Base-by-base conservation (phyloP, 2,329 filamentous ascomycete genomes). In the Nemania sp. region DNA sequence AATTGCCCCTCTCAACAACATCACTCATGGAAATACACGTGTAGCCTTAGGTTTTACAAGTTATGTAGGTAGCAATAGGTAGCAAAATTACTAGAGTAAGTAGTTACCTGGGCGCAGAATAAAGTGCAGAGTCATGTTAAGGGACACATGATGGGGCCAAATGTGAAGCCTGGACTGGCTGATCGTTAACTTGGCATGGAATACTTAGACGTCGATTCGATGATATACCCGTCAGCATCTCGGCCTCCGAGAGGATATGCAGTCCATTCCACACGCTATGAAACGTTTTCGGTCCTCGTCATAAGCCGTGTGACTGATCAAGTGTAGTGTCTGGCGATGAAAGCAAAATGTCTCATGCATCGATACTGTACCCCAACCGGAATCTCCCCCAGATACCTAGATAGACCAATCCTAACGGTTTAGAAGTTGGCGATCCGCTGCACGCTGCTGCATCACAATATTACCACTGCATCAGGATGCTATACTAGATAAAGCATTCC, bases 361-460 rank as follows among this genome's bases (percentile, higher is more conserved):
- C 47, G 21, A 47, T n/a, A 15, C 45, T 29, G 15, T 47, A 47
- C 45, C 47, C 47, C 47, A 37, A 35, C 21, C 6, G 20, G 32
- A 20, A 34, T 29, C 29, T 10, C 7, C n/a, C n/a, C n/a, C n/a
- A n/a, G n/a, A n/a, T n/a, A n/a, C n/a, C n/a, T n/a, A n/a, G n/a
- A n/a, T 17, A 17, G 9, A 43, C 17, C 32, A 35, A 6, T n/a
- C 25, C 21, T 17, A 34, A 52, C 17, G n/a, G 42, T 34, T 17
- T 2, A 18, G 20, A 48, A 47, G 20, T 15, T 21, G 40, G 10
- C 20, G 53, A 39, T 42, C 49, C 50, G 39, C 46, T 55, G 34
- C 45, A 54, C n/a, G 46, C 15, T 29, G 32, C 47, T 48, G 52
- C 46, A 52, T 18, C 37, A 37, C 48, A 34, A 40, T 52, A 35